Evolutionary conservation across 202 grass and related monocot species (phyloP).

Genomic region (Elaeis oleifera): DNA sequence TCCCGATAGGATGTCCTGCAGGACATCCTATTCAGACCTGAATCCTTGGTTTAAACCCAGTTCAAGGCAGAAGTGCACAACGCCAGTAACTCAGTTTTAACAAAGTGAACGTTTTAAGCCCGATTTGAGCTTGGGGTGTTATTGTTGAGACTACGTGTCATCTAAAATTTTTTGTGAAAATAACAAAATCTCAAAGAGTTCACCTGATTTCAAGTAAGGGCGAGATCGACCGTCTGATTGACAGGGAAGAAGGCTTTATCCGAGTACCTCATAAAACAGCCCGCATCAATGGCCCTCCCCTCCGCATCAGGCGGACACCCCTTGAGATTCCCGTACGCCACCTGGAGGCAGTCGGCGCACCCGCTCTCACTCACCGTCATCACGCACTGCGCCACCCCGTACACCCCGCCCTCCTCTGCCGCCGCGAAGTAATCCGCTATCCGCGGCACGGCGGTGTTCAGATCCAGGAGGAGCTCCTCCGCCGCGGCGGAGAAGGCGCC

Average conservation of each 20-base stretch:
- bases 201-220: too few species aligned
- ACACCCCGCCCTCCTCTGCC: not conserved
- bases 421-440: slow-evolving; percentile 5
- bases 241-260: slow-evolving; percentile 10
- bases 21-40: too few species aligned
- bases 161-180: too few species aligned
- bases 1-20: too few species aligned
- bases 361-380: slow-evolving; percentile 6
- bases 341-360: slow-evolving; percentile 3
- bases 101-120: too few species aligned
- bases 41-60: too few species aligned
- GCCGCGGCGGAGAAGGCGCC: not conserved
- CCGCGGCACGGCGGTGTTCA: slow-evolving; percentile 1
- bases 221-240: not conserved
- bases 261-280: slow-evolving; percentile 15
- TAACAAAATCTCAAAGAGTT: too few species aligned
- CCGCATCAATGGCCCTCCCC: slow-evolving; percentile 5
- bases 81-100: too few species aligned
- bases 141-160: too few species aligned
- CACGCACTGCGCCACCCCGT: slow-evolving; percentile 7
- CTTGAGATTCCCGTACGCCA: not conserved
- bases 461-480: not conserved
- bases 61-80: too few species aligned
- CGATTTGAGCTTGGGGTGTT: too few species aligned
- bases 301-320: slow-evolving; percentile 1